phyloP scores from a whole-genome alignment of 148 eudicot species.

The Rhododendron kiyosumense region DNA sequence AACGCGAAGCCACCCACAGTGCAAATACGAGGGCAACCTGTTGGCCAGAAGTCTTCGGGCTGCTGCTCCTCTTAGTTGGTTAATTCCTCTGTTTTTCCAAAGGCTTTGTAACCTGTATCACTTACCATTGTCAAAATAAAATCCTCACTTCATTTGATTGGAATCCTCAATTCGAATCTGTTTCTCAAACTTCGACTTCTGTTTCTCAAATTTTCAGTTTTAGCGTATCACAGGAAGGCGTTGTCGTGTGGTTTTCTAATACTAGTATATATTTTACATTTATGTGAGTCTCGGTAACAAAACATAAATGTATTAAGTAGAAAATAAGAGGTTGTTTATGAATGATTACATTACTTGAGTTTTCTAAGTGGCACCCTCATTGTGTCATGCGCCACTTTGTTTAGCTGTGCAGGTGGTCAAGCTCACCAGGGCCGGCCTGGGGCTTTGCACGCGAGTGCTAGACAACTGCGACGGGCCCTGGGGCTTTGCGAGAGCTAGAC shows the following conservation, averaged over 20 bases:
- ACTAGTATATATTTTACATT: too few species aligned
- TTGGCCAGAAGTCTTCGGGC: constrained; percentile 45
- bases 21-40: constrained; percentile 71
- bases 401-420: too few species aligned
- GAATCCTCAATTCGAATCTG: neutral
- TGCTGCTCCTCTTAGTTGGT: constrained; percentile 48
- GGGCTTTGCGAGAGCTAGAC: too few species aligned
- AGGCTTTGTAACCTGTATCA: neutral
- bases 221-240: neutral
- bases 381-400: too few species aligned
- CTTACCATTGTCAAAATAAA: neutral
- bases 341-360: too few species aligned
- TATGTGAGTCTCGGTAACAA: too few species aligned
- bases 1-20: constrained; percentile 58
- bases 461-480: too few species aligned
- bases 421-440: too few species aligned
- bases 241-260: neutral
- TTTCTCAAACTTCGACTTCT: neutral
- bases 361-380: too few species aligned
- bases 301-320: neutral
- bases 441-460: too few species aligned
- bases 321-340: too few species aligned
- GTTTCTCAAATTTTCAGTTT: neutral
- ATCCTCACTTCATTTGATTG: neutral
- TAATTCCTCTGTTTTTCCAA: neutral